Evolutionary conservation across 2,329 filamentous ascomycete species (phyloP), one percentile per base, ranked within the genome.

Genomic region (Amauroascus niger): DNA sequence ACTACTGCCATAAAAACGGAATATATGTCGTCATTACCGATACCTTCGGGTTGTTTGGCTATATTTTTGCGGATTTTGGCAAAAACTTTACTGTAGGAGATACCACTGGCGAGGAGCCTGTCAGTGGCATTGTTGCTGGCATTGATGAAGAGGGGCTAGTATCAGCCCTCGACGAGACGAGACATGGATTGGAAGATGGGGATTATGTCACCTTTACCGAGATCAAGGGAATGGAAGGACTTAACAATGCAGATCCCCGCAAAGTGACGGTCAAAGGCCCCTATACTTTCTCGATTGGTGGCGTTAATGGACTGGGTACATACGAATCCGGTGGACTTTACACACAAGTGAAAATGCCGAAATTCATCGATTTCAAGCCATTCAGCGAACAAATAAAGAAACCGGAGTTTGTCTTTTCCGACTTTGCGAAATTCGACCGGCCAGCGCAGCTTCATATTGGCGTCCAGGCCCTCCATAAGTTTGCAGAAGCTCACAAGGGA

Each of bases 331-430:
- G 91, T 45, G 93, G 93, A 57, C 80, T 95, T 56, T 98, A 87
- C 70, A 85, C 87, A 37, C 93, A 98, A 71, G 93, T 97, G 70
- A 98, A 97, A 79, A 96, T 96, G 91, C 93, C 93, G 49, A 95
- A 93, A 74, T 81, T 88, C 52, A 73, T 97, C 64, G 81, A 93
- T 67, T 98, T 97, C 73, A 87, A 95, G 74, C 77, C 82, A 39
- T 80, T 96, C 54, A 83, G 83, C 40, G 74, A 81, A 50, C 81
- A 95, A 57, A 71, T 96, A 54, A 88, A 88, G 71, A 86, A 88
- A 55, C 93, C 93, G 1, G 91, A 96, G 64, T 82, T 94, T 59
- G 73, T 97, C 64, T 81, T 95, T 57, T 95, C 93, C 20, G 93
- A 98, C 69, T 98, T 90, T 66, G 93, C 93, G 71, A 98, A 98